Conservation (phyloP, 345 rosid genomes). For the Lumnitzera racemosa region DNA sequence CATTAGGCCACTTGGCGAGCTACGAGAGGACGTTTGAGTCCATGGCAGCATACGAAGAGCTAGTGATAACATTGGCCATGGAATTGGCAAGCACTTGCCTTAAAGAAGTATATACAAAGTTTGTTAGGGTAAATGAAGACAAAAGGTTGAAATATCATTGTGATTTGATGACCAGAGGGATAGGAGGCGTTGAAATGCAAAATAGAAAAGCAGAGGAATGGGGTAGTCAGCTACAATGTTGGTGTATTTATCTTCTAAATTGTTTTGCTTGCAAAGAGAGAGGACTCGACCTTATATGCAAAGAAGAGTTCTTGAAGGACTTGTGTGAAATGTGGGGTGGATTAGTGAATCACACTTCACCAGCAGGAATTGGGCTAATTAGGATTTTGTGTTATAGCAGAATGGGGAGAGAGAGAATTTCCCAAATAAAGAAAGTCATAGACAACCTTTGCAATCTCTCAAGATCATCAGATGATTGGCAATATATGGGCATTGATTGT, state of each 20-base stretch:
- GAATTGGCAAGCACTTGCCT: slow-evolving; percentile 46
- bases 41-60: slow-evolving; percentile 40
- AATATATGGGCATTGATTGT: slow-evolving; percentile 57
- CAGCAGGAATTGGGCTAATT: slow-evolving; percentile 63
- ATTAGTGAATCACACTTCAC: slow-evolving; percentile 43
- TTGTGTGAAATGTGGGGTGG: slow-evolving; percentile 67
- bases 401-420: slow-evolving; percentile 49
- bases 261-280: slow-evolving; percentile 58
- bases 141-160: slow-evolving; percentile 59
- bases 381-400: slow-evolving; percentile 50
- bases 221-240: slow-evolving; percentile 69
- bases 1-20: slow-evolving; percentile 69
- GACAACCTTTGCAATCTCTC: slow-evolving; percentile 48
- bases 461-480: slow-evolving; percentile 80
- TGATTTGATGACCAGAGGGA: slow-evolving; percentile 68
- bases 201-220: slow-evolving; percentile 77
- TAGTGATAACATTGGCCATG: slow-evolving; percentile 42
- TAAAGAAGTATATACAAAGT: slow-evolving; percentile 35
- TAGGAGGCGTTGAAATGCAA: slow-evolving; percentile 53
- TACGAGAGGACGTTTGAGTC: slow-evolving; percentile 51
- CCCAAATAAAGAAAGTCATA: slow-evolving; percentile 37
- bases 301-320: slow-evolving; percentile 35
- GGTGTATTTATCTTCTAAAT: slow-evolving; percentile 62
- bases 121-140: slow-evolving; percentile 39
- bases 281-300: slow-evolving; percentile 42